These are phyloP conservation scores for Sporothrix brunneoviolacea DNA, from an alignment of 2,329 filamentous ascomycete genomes.

Conservation along the genomic window DNA sequence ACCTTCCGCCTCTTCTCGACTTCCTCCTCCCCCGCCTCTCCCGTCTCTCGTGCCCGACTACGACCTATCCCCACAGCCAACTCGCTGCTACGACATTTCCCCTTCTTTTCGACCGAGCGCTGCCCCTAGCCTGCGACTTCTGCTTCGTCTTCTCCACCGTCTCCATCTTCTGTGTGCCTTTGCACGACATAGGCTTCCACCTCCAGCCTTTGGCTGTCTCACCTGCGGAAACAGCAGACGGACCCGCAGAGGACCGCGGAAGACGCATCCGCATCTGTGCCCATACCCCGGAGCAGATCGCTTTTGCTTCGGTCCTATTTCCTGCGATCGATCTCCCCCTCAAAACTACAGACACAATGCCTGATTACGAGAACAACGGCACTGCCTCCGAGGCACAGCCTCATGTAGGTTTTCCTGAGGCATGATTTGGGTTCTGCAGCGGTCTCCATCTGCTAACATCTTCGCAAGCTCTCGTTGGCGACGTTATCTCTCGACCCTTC, in stretches of 20 bases:
- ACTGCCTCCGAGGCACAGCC: constrained; percentile 10
- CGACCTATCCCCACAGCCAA: too few relatives aligned
- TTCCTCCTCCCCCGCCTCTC: not conserved
- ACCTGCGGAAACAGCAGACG: not conserved
- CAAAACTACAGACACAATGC: constrained; percentile 15
- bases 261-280: not conserved
- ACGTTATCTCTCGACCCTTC: constrained; percentile 3
- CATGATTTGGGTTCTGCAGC: too few relatives aligned
- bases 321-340: not conserved
- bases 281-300: not conserved
- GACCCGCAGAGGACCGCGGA: not conserved
- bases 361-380: constrained; percentile 16
- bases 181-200: not conserved
- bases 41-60: too few relatives aligned
- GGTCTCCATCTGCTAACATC: not conserved
- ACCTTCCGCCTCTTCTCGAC: not conserved
- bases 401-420: constrained; percentile 7
- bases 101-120: too few relatives aligned
- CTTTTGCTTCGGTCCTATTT: not conserved
- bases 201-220: not conserved
- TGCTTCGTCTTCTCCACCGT: too few relatives aligned
- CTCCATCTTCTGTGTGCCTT: not conserved
- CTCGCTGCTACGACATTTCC: not conserved
- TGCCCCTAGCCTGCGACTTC: too few relatives aligned
- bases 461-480: not conserved